Conservation (phyloP, 2,329 filamentous ascomycete genomes). For the Erysiphe pulchra region DNA sequence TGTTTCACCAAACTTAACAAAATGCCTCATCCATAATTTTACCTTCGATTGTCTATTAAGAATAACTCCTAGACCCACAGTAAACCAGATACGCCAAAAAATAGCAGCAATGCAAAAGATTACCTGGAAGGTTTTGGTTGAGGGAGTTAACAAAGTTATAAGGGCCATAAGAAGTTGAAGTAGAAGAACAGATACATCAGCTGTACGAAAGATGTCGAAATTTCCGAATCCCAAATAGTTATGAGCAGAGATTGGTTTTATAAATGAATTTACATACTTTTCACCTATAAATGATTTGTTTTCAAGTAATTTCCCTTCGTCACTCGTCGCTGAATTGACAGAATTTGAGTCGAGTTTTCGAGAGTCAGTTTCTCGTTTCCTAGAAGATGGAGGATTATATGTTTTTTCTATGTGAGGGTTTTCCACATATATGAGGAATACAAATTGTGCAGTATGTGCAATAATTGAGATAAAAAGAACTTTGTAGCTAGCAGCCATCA, state of each 20-base stretch:
- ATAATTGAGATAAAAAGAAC: constrained; percentile 92
- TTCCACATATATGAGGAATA: constrained; percentile 75
- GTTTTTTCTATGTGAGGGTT: constrained; percentile 96
- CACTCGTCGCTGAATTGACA: constrained; percentile 13
- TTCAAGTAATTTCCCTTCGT: constrained; percentile 10
- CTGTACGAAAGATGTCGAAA: constrained; percentile 67
- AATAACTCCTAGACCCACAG: constrained; percentile 62
- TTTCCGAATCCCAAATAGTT: constrained; percentile 63
- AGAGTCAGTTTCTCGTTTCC: constrained; percentile 17
- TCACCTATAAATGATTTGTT: constrained; percentile 5
- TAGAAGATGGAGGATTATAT: constrained; percentile 74
- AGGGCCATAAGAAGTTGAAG: constrained; percentile 50
- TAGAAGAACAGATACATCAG: constrained; percentile 58
- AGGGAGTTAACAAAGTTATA: constrained; percentile 51
- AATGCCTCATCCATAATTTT: constrained; percentile 93
- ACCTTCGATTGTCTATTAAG: constrained; percentile 65
- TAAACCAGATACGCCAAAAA: constrained; percentile 77
- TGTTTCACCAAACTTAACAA: constrained; percentile 85
- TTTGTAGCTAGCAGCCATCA: constrained; percentile 95
- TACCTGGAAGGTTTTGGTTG: constrained; percentile 46
- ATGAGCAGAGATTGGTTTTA: constrained; percentile 43
- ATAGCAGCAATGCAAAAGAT: constrained; percentile 63
- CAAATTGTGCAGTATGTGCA: constrained; percentile 82
- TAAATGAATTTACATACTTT: background rate
- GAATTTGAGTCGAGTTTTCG: constrained; percentile 13